Evolutionary conservation across 1,284 basidiomycete species (phyloP), one percentile per base, ranked within the genome.

Genomic region (Porodaedalea pini): DNA sequence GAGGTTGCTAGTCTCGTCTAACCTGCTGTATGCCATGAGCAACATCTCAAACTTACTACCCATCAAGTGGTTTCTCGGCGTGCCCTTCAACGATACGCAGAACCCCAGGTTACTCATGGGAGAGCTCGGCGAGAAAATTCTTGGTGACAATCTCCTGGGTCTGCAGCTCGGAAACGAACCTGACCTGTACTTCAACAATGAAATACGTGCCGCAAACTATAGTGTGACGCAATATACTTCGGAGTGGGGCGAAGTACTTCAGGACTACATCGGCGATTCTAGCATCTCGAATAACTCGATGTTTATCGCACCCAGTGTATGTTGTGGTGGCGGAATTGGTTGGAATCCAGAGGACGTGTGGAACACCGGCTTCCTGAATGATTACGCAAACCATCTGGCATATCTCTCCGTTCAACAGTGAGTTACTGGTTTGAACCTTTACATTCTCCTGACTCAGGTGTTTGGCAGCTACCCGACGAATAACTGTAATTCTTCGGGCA

Each of bases 81-180:
- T 83, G 36, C 80, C 80, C 1, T 77, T 83, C 65, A 79, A 81
- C 63, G 75, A 81, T 43, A 75, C 77, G 0, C 62, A 70, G 4
- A 77, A 85, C 63, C 78, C 81, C 55, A 75, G 80, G 2, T 66
- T 86, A 3, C 66, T 69, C 4, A 83, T 86, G 27, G 84, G 80
- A 4, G 76, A 73, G 50, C 69, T 67, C 21, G 75, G 73, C 0
- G 72, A 78, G 58, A 49, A 66, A 19, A 81, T 86, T 60, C 74
- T 89, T 0, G 86, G 86, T 0, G 70, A 76, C 57, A 73, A 78
- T 62, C 76, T 89, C 7, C 69, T 82, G 23, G 85, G 82, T 0
- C 67, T 86, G 34, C 80, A 84, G 66, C 76, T 75, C 4, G 85
- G 82, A 2, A 90, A 90, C 67, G 87, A 90, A 67, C 88, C 87